Base-by-base conservation (phyloP, 1,284 basidiomycete genomes). In the Marasmius oreades region DNA sequence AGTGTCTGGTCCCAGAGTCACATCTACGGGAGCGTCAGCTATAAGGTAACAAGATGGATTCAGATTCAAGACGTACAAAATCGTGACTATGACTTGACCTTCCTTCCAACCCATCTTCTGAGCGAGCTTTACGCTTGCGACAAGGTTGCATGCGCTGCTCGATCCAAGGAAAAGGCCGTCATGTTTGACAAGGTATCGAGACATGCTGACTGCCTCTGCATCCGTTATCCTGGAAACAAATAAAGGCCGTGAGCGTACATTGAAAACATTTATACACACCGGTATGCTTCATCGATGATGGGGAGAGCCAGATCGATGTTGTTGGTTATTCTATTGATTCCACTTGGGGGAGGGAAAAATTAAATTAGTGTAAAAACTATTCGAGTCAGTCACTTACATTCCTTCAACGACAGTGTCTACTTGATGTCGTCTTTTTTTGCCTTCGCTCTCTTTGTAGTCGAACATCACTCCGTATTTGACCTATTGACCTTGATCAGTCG, bases 101-200 rank as follows among this genome's bases (percentile, higher is more conserved):
- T 84, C 74, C 31, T 71, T 73, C 85, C 86, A 88, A 6, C 81
- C 82, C 76, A 88, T 80, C 63, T 82, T 82, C 64, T 86, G 87
- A 0, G 82, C 86, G 5, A 93, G 75, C 63, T 88, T 87, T 11
- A 98, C 81, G 61, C 90, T 93, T 0, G 95, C 92, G 14, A 98
- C 85, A 33, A 98, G 80, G 68, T 99, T 99, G 67, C 95, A 97
- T 0, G 97, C 96, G 62, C 93, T 95, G 56, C 93, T 97, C 0
- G 94, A 98, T 4, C 97, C 97, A 22, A 99, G 77, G 73, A 98
- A 98, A 10, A 99, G 76, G 0, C 96, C 97, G 63, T 99, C 97
- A 57, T 93, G 77, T 50, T 86, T 75, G 2, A 95, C 92, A 14
- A 97, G 80, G 68, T 93, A 92, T 10, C 94, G 85, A 0, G 93